Evolutionary conservation across 2,329 filamentous ascomycete species (phyloP).

Genomic region (Penicillium sp.): DNA sequence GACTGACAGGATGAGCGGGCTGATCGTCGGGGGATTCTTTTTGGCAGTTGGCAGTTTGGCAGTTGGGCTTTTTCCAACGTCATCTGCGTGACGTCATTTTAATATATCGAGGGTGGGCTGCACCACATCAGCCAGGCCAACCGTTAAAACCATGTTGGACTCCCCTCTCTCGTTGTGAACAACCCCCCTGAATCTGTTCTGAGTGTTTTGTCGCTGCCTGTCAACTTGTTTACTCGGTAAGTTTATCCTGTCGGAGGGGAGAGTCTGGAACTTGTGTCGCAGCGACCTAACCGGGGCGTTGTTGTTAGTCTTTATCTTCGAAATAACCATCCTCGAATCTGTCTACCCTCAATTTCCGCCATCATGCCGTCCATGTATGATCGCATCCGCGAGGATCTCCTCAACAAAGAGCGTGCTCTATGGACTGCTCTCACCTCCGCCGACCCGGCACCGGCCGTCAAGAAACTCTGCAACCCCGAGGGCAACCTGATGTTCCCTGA

Average conservation of each 20-base stretch:
- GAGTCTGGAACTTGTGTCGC: not conserved
- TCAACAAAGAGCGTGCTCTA: slow-evolving; percentile 37
- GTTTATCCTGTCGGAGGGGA: not conserved
- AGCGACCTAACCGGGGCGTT: not conserved
- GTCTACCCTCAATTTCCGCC: not conserved
- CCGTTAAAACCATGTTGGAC: not conserved
- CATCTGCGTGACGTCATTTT: slow-evolving; percentile 23
- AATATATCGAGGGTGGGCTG: not conserved
- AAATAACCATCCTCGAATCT: not conserved
- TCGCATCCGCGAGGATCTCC: slow-evolving; percentile 38
- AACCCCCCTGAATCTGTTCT: not conserved
- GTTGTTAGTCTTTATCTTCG: not conserved
- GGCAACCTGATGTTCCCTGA: slow-evolving; percentile 39
- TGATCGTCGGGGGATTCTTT: slow-evolving; percentile 11
- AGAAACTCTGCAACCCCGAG: slow-evolving; percentile 33
- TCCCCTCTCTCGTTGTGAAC: not conserved
- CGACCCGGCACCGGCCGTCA: slow-evolving; percentile 36
- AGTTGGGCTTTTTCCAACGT: slow-evolving; percentile 12
- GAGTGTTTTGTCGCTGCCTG: not conserved
- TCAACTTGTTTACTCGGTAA: not conserved
- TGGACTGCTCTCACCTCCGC: slow-evolving; percentile 42
- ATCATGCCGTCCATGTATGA: slow-evolving; percentile 41
- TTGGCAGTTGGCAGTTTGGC: not conserved
- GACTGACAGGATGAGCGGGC: slow-evolving; percentile 7
- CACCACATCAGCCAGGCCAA: not conserved